Conservation (phyloP, 441 rosid genomes). For the Jatropha podagrica region DNA sequence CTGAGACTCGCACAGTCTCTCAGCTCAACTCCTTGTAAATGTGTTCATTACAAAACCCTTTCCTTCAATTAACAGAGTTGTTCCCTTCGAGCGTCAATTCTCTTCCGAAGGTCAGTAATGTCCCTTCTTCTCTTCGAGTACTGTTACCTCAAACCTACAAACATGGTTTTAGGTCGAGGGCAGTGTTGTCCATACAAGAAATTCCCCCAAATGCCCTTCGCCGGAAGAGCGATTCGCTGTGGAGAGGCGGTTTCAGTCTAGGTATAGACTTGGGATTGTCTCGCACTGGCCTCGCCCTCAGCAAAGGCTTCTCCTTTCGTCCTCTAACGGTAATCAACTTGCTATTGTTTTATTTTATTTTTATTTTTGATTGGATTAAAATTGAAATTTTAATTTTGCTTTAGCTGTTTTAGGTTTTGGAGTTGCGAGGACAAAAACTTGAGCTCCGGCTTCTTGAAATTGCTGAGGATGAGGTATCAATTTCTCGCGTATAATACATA, state of each 20-base stretch:
- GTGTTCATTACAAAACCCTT: neutral
- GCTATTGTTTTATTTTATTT: too few relatives aligned
- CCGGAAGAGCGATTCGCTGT: conserved; percentile 51
- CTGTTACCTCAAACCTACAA: neutral
- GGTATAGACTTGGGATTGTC: conserved; percentile 86
- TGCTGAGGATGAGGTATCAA: conserved; percentile 61
- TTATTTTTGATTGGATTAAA: neutral
- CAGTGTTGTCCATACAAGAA: conserved; percentile 41
- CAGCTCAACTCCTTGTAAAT: neutral
- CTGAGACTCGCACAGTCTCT: neutral
- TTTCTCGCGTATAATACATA: neutral
- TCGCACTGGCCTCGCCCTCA: conserved; percentile 79
- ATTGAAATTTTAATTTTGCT: neutral
- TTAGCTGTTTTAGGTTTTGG: conserved; percentile 51
- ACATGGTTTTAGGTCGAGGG: conserved; percentile 19
- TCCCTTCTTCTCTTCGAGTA: neutral
- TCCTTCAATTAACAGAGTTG: neutral
- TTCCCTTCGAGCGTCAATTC: neutral
- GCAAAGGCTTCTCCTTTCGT: conserved; percentile 75
- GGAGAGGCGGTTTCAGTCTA: conserved; percentile 90
- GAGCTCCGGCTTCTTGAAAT: conserved; percentile 61
- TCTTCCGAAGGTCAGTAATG: neutral
- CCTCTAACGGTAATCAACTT: conserved; percentile 60
- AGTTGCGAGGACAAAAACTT: conserved; percentile 81
- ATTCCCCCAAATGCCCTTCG: conserved; percentile 73